Evolutionary conservation across 2,329 filamentous ascomycete species (phyloP).

Genomic region (Penicillium paneum): DNA sequence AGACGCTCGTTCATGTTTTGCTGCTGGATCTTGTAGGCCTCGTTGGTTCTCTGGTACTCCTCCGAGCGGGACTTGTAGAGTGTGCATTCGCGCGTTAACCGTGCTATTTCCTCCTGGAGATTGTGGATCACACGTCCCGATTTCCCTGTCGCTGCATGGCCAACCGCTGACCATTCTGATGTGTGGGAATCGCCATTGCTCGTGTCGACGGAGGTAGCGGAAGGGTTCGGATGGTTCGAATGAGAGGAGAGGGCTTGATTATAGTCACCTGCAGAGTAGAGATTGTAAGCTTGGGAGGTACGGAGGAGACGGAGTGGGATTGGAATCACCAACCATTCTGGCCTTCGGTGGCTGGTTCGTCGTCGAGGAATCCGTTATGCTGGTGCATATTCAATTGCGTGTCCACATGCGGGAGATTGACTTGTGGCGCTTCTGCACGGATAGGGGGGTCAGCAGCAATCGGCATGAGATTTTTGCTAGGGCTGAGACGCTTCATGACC

Average conservation of each 20-base stretch:
- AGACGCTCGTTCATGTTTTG: conserved; percentile 47
- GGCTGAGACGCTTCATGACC: conserved; percentile 21
- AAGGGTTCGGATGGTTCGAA: conserved; percentile 9
- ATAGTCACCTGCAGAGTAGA: conserved; percentile 14
- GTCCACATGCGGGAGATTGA: conserved; percentile 42
- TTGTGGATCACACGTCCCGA: conserved; percentile 52
- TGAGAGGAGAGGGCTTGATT: conserved; percentile 15
- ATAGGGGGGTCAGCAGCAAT: conserved; percentile 30
- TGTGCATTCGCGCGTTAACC: conserved; percentile 47
- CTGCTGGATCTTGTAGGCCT: conserved; percentile 45
- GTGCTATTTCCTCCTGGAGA: conserved; percentile 50
- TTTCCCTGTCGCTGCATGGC: conserved; percentile 50
- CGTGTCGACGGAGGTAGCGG: conserved; percentile 21
- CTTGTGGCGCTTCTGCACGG: conserved; percentile 31
- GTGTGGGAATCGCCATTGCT: conserved; percentile 30
- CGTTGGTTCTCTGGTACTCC: conserved; percentile 47
- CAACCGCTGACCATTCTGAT: conserved; percentile 50
- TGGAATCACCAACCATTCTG: conserved; percentile 24
- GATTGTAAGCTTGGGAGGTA: conserved; percentile 2
- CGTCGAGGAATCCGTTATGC: conserved; percentile 39
- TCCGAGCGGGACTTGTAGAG: conserved; percentile 46
- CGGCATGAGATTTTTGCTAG: conserved; percentile 6
- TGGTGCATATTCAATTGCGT: conserved; percentile 45
- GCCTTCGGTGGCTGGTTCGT: conserved; percentile 20
- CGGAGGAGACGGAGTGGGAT: not conserved